Evolutionary conservation across 2,329 filamentous ascomycete genomes (phyloP), one percentile per base, ranked within the genome.

Genomic region (Coniochaeta pulveracea): DNA sequence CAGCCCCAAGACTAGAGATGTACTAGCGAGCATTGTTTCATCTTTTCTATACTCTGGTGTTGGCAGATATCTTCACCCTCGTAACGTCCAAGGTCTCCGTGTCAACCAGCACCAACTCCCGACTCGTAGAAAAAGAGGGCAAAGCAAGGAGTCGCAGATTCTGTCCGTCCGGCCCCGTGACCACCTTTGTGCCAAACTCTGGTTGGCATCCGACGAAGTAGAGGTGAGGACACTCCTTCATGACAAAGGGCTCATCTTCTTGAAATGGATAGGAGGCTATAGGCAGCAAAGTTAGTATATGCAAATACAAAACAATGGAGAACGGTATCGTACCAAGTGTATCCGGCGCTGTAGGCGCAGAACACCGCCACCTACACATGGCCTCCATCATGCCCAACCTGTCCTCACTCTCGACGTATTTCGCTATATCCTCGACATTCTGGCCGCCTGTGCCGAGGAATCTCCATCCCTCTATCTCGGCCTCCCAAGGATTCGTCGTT

Each of bases 211-310:
- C 88, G 2, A 83, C 80, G 52, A 98, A 85, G 60, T 85, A 96
- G 19, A 98, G 64, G 49, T 98, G 89, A 3, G 91, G 91, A 41
- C 85, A 93, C 12, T 76, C 63, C 41, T 79, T 74, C 47, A 98
- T 68, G 26, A 96, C 80, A 49, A 96, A 93, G 1, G 85, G 86
- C 50, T 98, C 93, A 32, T 85, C 73, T 12, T 91, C 83, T 56
- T 96, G 88, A 57, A 94, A 98, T 1, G 91, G 91, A 51, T 96
- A 98, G 50, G 83, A 88, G 84, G 85, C 85, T 88, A 39, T n/a
- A 30, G 17, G 12, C 3, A 17, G 12, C 7, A 4, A 16, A 12
- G 28, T 46, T 31, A 43, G 42, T 19, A 36, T 8, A 34, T 10
- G 3, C 25, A 22, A 11, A 18, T 9, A 28, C n/a, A 27, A n/a